Evolutionary conservation across 169 alveolate species (phyloP).

Genomic region (Cryptosporidium parvum): DNA sequence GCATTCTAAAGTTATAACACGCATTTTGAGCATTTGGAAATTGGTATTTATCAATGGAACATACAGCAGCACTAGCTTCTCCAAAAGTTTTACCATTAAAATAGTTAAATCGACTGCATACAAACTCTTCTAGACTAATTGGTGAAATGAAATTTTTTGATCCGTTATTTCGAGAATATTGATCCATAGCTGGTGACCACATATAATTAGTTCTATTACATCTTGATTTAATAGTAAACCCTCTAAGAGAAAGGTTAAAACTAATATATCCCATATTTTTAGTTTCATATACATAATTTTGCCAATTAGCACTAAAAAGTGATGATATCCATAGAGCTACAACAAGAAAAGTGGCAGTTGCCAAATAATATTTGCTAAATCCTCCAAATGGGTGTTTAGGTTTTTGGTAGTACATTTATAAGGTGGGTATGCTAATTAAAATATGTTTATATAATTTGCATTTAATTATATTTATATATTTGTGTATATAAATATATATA

Average conservation of each 20-base stretch:
- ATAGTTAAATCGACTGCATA: conserved; percentile 43
- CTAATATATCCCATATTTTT: conserved; percentile 41
- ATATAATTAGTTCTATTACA: conserved; percentile 8
- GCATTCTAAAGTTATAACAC: conserved; percentile 66
- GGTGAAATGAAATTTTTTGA: not conserved
- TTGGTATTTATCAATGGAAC: conserved; percentile 51
- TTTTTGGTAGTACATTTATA: conserved; percentile 2
- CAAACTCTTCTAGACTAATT: conserved; percentile 30
- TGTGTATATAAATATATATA: not conserved
- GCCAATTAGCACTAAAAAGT: conserved; percentile 57
- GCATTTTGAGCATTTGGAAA: conserved; percentile 69
- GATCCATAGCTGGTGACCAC: not conserved
- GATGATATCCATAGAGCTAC: conserved; percentile 45
- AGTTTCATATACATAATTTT: conserved; percentile 52
- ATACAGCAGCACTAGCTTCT: conserved; percentile 31
- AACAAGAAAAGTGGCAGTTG: conserved; percentile 23
- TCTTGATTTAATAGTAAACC: conserved; percentile 48
- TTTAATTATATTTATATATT: not conserved
- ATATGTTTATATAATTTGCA: not conserved
- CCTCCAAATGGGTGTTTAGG: conserved; percentile 34
- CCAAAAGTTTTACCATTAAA: conserved; percentile 55
- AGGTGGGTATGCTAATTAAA: no score
- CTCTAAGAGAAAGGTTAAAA: conserved; percentile 53
- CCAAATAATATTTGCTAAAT: conserved; percentile 24
- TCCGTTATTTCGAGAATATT: not conserved